Evolutionary conservation across 495 filamentous ascomycete genomes (phyloP), one percentile per base, ranked within the genome.

Genomic region (Neurospora africana): DNA sequence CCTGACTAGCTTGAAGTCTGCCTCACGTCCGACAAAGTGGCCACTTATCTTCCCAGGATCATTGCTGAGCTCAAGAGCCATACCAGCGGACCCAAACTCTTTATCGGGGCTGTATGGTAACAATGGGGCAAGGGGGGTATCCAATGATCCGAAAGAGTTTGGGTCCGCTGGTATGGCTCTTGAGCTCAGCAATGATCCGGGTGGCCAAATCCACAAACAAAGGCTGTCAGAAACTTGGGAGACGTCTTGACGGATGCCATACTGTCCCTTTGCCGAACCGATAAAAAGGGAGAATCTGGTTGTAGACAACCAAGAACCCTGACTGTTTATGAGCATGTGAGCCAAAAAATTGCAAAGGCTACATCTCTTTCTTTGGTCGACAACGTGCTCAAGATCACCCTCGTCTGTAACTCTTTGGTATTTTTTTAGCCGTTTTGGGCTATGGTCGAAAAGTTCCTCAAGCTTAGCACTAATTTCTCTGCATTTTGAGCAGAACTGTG

Each of bases 11-110:
- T 23, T 4, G 4, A 47, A 47, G 44, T 47, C 1, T 4, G 9
- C 0, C 0, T 47, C 0, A 13, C 9, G 44, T 11, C 44, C n/a
- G n/a, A 21, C n/a, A 2, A 47, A 2, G 9, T 4, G 9, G n/a
- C 21, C 39, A 40, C 39, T 17, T 6, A 40, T 40, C 39, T 40
- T 40, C 5, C 39, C 19, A 10, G 41, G 19, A 1, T 44, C 41
- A 44, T 3, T 9, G 19, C 19, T 10, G 41, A 44, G 2, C 0
- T 44, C 41, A n/a, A 44, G 19, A 44, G 41, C 41, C 19, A 44
- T 10, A n/a, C 41, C 41, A 9, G 17, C 0, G 4, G 6, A 7
- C 40, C 1, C 40, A 43, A 0, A 1, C 3, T 19, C 0, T 0
- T 41, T 0, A 13, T 38, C 10, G 37, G 2, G 2, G 2, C 2